Percentiles rank a stretch among this genome's conserved stretches.
phyloP scores from a whole-genome alignment of 192 early-diverging fungal species.

The Haplosporangium gracile region DNA sequence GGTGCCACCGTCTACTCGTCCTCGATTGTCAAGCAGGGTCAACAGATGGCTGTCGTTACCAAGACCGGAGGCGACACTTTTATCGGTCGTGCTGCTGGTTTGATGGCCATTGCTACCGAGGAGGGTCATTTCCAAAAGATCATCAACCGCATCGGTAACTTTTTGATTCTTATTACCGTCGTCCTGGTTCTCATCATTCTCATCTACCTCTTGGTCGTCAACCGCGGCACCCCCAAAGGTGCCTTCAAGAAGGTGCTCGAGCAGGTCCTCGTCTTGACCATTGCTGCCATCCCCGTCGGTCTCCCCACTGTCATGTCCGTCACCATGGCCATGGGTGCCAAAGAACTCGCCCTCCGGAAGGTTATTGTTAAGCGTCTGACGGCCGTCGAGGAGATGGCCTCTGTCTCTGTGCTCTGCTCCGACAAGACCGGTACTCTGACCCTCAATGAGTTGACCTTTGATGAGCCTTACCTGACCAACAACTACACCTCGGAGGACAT shows the following conservation, averaged over 20 bases:
- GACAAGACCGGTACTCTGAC: slow-evolving; percentile 96
- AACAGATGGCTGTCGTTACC: slow-evolving; percentile 92
- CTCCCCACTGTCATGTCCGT: slow-evolving; percentile 96
- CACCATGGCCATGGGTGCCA: slow-evolving; percentile 97
- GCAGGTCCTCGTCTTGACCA: slow-evolving; percentile 84
- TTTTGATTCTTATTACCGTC: slow-evolving; percentile 86
- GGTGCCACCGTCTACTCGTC: slow-evolving; percentile 90
- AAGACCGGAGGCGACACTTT: slow-evolving; percentile 95
- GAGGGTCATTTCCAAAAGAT: slow-evolving; percentile 98
- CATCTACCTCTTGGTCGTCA: slow-evolving; percentile 72
- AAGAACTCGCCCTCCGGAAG: slow-evolving; percentile 91
- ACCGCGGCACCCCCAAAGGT: slow-evolving; percentile 49
- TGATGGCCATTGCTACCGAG: slow-evolving; percentile 92
- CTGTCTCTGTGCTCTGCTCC: slow-evolving; percentile 89
- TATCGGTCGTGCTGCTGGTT: slow-evolving; percentile 93
- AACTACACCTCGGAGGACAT: slow-evolving; percentile 83
- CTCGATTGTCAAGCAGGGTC: slow-evolving; percentile 94
- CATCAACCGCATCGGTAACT: slow-evolving; percentile 93
- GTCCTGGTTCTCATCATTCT: slow-evolving; percentile 87
- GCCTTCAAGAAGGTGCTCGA: slow-evolving; percentile 63
- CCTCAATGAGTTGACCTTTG: slow-evolving; percentile 94
- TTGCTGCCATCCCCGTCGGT: slow-evolving; percentile 94
- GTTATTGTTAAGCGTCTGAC: slow-evolving; percentile 97
- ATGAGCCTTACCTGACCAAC: slow-evolving; percentile 84
- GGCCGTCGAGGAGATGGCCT: slow-evolving; percentile 95